Percentiles rank a stretch among this genome's conserved stretches.
These are phyloP conservation scores for Salix arbutifolia DNA, from an alignment of 345 rosid species.

Conservation along the genomic window DNA sequence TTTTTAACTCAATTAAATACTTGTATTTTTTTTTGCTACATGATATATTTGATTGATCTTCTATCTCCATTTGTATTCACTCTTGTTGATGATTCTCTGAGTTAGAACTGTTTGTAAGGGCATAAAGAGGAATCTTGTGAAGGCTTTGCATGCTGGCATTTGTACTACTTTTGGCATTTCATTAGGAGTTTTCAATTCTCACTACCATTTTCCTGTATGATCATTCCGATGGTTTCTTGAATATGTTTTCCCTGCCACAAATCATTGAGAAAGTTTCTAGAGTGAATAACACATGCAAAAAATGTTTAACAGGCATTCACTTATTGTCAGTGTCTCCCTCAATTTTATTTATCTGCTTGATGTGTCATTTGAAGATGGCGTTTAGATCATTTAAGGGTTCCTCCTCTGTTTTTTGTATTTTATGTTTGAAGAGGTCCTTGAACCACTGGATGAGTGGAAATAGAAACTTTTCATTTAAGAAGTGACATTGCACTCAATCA, in stretches of 20 bases:
- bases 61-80: background rate
- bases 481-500: too few species aligned
- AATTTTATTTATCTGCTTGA: too few species aligned
- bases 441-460: too few species aligned
- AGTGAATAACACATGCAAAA: background rate
- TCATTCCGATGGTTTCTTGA: background rate
- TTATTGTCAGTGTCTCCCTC: background rate
- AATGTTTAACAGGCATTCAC: background rate
- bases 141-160: background rate
- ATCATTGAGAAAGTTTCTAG: background rate
- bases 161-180: background rate
- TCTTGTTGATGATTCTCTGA: background rate
- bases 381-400: too few species aligned
- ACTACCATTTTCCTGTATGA: background rate
- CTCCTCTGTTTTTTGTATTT: too few species aligned
- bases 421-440: too few species aligned
- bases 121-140: background rate
- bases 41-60: background rate
- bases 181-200: background rate
- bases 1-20: constrained; percentile 3
- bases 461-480: too few species aligned
- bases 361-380: too few species aligned
- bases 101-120: background rate
- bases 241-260: background rate
- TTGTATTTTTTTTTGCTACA: background rate